Evolutionary conservation across 1,284 basidiomycete species (phyloP).

Genomic region (Trametes sp.): DNA sequence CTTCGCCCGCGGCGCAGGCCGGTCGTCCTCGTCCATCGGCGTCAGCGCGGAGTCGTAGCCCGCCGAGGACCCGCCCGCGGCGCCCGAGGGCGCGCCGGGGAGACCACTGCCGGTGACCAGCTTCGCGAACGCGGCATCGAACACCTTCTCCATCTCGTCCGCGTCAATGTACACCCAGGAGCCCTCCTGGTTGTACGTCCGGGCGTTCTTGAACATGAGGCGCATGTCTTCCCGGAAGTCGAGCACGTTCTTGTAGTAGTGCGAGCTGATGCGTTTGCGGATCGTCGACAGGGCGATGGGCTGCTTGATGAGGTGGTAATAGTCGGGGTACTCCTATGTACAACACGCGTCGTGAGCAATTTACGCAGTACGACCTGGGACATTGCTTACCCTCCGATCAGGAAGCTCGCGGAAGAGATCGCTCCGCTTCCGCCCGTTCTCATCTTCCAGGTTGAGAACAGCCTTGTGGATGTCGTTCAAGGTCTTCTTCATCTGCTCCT

Average conservation of each 20-base stretch:
- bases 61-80: conserved; percentile 47
- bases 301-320: conserved; percentile 68
- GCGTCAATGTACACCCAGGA: conserved; percentile 96
- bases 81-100: conserved; percentile 66
- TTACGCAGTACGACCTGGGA: background rate
- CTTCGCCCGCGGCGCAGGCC: conserved; percentile 54
- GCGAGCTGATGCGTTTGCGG: conserved; percentile 80
- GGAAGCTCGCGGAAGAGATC: conserved; percentile 86
- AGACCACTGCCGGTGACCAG: conserved; percentile 69
- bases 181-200: conserved; percentile 88
- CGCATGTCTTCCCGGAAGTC: conserved; percentile 84
- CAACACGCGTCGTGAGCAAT: conserved; percentile 12
- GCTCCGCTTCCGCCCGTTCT: conserved; percentile 79
- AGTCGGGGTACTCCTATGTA: conserved; percentile 88
- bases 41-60: conserved; percentile 74
- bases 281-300: conserved; percentile 92
- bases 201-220: conserved; percentile 94
- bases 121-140: conserved; percentile 69
- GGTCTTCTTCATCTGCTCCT: conserved; percentile 85
- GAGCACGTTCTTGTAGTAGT: conserved; percentile 79
- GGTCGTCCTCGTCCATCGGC: conserved; percentile 80
- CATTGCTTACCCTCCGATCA: conserved; percentile 64
- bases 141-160: conserved; percentile 89
- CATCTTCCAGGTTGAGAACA: conserved; percentile 79
- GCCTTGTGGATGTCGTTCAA: conserved; percentile 85